phyloP scores from a whole-genome alignment of 1,284 basidiomycete species.

The Moesziomyces globuligerus region DNA sequence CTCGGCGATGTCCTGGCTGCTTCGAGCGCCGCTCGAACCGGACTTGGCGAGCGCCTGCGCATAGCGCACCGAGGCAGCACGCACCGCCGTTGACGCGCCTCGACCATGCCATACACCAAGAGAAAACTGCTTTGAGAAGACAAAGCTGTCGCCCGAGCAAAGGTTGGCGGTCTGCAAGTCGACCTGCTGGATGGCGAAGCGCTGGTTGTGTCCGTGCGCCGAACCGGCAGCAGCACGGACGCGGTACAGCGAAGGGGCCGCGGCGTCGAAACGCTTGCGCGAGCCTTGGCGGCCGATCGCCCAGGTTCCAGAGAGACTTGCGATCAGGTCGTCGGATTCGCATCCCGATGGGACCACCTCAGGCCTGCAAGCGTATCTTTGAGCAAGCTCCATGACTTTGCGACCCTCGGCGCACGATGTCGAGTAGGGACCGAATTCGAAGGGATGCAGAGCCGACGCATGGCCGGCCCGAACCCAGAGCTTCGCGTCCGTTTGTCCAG shows the following conservation, averaged over 20 bases:
- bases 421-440: constrained; percentile 34
- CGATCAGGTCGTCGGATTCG: constrained; percentile 44
- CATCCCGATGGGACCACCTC: constrained; percentile 41
- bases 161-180: constrained; percentile 51
- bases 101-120: constrained; percentile 60
- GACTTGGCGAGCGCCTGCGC: constrained; percentile 42
- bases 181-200: constrained; percentile 54
- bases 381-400: constrained; percentile 53
- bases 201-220: constrained; percentile 6
- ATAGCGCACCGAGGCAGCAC: constrained; percentile 46
- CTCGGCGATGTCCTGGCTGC: constrained; percentile 31
- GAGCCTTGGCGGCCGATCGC: constrained; percentile 44
- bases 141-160: constrained; percentile 55
- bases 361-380: constrained; percentile 37
- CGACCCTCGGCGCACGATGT: constrained; percentile 45
- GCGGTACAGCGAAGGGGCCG: constrained; percentile 45
- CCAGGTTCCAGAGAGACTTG: constrained; percentile 33
- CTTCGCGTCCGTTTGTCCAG: constrained; percentile 25
- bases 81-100: constrained; percentile 39
- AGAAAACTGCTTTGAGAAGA: constrained; percentile 41
- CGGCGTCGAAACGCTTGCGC: constrained; percentile 44
- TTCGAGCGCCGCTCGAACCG: constrained; percentile 18
- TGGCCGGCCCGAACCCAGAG: constrained; percentile 39
- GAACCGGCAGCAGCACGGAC: constrained; percentile 30
- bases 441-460: constrained; percentile 34